Evolutionary conservation across 2,329 filamentous ascomycete species (phyloP).

Genomic region (Ascosphaera apis): DNA sequence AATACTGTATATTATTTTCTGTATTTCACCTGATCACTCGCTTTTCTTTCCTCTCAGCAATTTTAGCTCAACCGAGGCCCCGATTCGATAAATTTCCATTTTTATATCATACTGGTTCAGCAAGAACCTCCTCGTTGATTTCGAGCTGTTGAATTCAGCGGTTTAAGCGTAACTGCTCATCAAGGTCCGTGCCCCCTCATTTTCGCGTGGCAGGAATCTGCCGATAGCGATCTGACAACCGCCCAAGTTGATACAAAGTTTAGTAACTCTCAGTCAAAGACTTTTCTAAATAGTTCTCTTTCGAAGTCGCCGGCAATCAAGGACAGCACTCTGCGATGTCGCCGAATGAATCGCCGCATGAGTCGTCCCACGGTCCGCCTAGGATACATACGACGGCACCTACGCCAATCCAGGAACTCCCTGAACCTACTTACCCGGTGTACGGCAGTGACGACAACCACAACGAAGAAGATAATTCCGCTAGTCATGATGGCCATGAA

Average conservation of each 20-base stretch:
- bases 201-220: slow-evolving; percentile 9
- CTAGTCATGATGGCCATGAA: neutral
- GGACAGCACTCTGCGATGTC: neutral
- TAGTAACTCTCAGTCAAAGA: neutral
- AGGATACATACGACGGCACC: neutral
- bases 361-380: neutral
- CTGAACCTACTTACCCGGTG: neutral
- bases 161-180: no score
- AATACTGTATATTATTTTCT: no score
- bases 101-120: no score
- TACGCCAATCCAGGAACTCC: neutral
- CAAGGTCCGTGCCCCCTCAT: no score
- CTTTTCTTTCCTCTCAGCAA: no score
- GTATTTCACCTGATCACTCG: no score
- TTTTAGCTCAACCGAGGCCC: no score
- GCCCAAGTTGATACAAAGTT: slow-evolving; percentile 2
- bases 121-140: no score
- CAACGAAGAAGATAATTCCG: neutral
- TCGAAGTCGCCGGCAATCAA: no score
- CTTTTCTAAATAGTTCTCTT: neutral
- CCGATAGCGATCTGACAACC: no score
- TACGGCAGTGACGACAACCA: neutral
- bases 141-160: no score
- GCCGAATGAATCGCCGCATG: neutral
- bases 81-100: no score